A percentile compares a stretch with the other conserved stretches of the same genome.
Conservation (phyloP, 2,329 filamentous ascomycete species). For the Aureobasidium sp. region DNA sequence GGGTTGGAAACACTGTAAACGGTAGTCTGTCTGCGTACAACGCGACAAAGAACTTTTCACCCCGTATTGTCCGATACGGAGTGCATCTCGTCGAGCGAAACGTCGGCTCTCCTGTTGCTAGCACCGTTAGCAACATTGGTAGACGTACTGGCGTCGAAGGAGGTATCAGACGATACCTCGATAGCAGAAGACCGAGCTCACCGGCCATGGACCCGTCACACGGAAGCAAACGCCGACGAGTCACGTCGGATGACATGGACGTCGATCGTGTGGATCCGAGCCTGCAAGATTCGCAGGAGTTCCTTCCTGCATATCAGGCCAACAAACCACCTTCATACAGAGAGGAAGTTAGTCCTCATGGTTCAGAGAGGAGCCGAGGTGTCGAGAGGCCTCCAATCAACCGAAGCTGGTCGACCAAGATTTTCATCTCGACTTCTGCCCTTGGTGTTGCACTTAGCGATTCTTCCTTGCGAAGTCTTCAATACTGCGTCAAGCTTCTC, state of each 20-base stretch:
- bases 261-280: conserved; percentile 35
- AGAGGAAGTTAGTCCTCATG: conserved; percentile 28
- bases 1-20: conserved; percentile 70
- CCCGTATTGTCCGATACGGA: conserved; percentile 75
- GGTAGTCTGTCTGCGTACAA: conserved; percentile 80
- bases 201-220: conserved; percentile 27
- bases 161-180: conserved; percentile 75
- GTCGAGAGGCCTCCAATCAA: conserved; percentile 35
- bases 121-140: conserved; percentile 76
- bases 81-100: conserved; percentile 88
- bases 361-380: conserved; percentile 21
- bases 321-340: conserved; percentile 41
- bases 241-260: conserved; percentile 40
- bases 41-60: conserved; percentile 82
- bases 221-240: conserved; percentile 38
- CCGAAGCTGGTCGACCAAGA: conserved; percentile 62
- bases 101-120: conserved; percentile 72
- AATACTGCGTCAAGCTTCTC: conserved; percentile 75
- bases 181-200: conserved; percentile 47
- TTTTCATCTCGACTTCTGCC: conserved; percentile 86
- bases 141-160: conserved; percentile 82
- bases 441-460: conserved; percentile 88
- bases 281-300: conserved; percentile 46
- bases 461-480: conserved; percentile 74
- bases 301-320: conserved; percentile 78